Evolutionary conservation across 2,329 filamentous ascomycete genomes (phyloP).

Genomic region (Hymenoscyphus linearis): DNA sequence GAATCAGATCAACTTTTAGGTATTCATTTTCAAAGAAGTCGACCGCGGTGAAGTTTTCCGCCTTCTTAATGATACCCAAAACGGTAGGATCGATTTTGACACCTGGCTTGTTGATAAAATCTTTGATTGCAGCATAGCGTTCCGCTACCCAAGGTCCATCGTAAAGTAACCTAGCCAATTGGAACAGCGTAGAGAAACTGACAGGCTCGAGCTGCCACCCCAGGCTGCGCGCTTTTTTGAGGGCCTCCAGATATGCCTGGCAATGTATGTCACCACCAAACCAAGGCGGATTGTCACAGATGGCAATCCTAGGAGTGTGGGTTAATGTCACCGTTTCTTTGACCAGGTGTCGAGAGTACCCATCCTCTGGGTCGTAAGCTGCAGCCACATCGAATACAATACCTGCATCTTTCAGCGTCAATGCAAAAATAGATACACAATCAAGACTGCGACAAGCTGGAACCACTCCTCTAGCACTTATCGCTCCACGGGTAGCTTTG

Average conservation of each 20-base stretch:
- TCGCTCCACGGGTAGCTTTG: constrained; percentile 41
- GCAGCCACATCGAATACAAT: constrained; percentile 41
- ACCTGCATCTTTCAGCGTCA: constrained; percentile 40
- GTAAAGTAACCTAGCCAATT: constrained; percentile 43
- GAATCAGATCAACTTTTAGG: constrained; percentile 35
- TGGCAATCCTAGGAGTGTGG: constrained; percentile 14
- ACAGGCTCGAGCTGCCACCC: constrained; percentile 33
- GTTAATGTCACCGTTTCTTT: constrained; percentile 29
- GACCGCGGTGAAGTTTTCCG: constrained; percentile 38
- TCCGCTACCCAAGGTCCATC: constrained; percentile 46
- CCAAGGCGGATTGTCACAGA: constrained; percentile 30
- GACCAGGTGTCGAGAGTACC: constrained; percentile 32
- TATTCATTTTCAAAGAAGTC: constrained; percentile 34
- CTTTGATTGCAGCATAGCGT: constrained; percentile 46
- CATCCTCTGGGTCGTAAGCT: constrained; percentile 40
- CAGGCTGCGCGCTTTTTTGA: constrained; percentile 34
- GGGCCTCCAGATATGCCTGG: constrained; percentile 39
- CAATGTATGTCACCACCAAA: constrained; percentile 34
- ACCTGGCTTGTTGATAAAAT: constrained; percentile 37
- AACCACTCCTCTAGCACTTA: constrained; percentile 40
- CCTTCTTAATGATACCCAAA: constrained; percentile 35
- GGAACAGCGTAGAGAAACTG: constrained; percentile 40
- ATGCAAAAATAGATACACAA: constrained; percentile 44
- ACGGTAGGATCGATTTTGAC: constrained; percentile 35
- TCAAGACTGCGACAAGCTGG: constrained; percentile 48